Conservation (phyloP, 257 asterid species). For the Mitragyna speciosa region DNA sequence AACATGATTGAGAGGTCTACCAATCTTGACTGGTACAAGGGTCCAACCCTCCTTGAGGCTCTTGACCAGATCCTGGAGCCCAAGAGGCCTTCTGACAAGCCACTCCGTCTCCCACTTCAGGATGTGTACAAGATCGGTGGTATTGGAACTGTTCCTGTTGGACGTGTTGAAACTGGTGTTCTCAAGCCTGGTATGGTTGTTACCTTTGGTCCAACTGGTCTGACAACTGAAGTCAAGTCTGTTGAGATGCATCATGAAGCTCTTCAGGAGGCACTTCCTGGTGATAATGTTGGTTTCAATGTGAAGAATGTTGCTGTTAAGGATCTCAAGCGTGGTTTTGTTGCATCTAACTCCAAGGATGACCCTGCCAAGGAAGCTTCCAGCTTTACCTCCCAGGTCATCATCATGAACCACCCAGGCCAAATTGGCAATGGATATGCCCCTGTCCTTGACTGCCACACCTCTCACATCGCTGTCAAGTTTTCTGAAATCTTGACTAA, state of each 20-base stretch:
- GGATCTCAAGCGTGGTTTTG: slow-evolving; percentile 81
- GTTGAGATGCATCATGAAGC: slow-evolving; percentile 87
- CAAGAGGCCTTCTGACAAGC: slow-evolving; percentile 84
- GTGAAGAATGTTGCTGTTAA: slow-evolving; percentile 82
- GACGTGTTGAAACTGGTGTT: slow-evolving; percentile 69
- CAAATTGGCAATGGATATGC: slow-evolving; percentile 76
- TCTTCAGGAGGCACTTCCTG: slow-evolving; percentile 73
- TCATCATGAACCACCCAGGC: slow-evolving; percentile 81
- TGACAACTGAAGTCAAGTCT: slow-evolving; percentile 81
- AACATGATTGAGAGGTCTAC: slow-evolving; percentile 79
- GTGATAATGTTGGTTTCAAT: slow-evolving; percentile 81
- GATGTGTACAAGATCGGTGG: slow-evolving; percentile 90
- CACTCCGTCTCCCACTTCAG: slow-evolving; percentile 85
- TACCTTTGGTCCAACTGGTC: slow-evolving; percentile 69
- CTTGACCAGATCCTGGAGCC: slow-evolving; percentile 63
- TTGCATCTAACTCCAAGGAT: slow-evolving; percentile 80
- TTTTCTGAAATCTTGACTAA: slow-evolving; percentile 62
- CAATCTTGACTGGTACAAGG: slow-evolving; percentile 87
- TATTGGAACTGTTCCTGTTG: slow-evolving; percentile 81
- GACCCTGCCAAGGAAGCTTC: slow-evolving; percentile 77
- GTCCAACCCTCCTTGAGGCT: slow-evolving; percentile 80
- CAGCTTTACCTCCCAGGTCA: slow-evolving; percentile 66
- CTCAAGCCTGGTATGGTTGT: slow-evolving; percentile 72
- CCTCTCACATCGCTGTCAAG: slow-evolving; percentile 72
- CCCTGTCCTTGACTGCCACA: slow-evolving; percentile 69